Evolutionary conservation across 2,329 filamentous ascomycete species (phyloP).

Genomic region (Claviceps sorghi): DNA sequence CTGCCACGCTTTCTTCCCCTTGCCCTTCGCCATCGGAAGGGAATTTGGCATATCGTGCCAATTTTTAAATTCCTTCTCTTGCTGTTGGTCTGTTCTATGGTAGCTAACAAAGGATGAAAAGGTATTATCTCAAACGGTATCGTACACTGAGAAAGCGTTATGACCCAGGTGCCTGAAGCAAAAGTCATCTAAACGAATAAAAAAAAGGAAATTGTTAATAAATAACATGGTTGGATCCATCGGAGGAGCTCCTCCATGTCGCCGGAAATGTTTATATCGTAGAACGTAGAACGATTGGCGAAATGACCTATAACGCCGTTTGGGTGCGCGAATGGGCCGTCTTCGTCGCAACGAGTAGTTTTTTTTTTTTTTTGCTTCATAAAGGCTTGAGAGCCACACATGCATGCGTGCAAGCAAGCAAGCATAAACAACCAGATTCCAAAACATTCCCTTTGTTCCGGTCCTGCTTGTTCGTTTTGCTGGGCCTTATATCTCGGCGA

Average conservation of each 20-base stretch:
- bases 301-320: neutral
- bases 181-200: neutral
- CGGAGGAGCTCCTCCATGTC: neutral
- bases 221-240: neutral
- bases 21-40: neutral
- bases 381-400: neutral
- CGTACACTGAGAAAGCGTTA: conserved; percentile 74
- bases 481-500: neutral
- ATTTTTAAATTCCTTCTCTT: neutral
- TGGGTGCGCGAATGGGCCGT: neutral
- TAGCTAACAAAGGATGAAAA: conserved; percentile 20
- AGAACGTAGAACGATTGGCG: neutral
- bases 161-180: conserved; percentile 25
- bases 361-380: neutral
- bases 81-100: neutral
- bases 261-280: neutral
- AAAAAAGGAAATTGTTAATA: neutral
- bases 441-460: neutral
- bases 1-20: too few species aligned
- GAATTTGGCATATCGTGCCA: neutral
- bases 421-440: conserved; percentile 2
- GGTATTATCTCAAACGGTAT: conserved; percentile 87
- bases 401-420: neutral
- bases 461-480: neutral
- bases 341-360: neutral